A percentile compares a stretch with the other conserved stretches of the same genome.
Evolutionary conservation across 2,329 filamentous ascomycete species (phyloP).

Genomic region (Penicillium fuscoglaucum): DNA sequence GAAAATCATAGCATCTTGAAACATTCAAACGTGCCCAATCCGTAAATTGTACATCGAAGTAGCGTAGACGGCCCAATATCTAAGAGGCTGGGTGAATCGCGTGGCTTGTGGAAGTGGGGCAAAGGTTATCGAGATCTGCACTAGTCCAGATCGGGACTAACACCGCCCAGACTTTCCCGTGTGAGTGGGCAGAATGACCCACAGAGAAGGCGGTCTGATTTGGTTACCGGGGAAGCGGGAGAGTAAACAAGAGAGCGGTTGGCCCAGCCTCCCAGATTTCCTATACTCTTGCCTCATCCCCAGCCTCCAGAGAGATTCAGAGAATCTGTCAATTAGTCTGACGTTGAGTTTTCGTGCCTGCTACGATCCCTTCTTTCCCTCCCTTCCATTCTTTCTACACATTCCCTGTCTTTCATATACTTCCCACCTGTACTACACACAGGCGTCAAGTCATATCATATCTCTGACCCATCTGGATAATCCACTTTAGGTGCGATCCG

Average conservation of each 20-base stretch:
- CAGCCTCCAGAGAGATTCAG: slow-evolving; percentile 36
- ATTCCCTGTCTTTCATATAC: slow-evolving; percentile 27
- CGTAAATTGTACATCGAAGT: not conserved
- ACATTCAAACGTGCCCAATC: not conserved
- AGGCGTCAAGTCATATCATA: slow-evolving; percentile 18
- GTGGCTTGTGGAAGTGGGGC: slow-evolving; percentile 21
- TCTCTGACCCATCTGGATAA: slow-evolving; percentile 28
- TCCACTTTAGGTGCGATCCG: slow-evolving; percentile 26
- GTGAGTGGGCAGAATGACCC: slow-evolving; percentile 11
- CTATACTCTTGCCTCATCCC: slow-evolving; percentile 30
- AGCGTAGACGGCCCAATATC: slow-evolving; percentile 4
- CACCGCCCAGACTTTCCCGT: not conserved
- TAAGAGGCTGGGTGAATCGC: slow-evolving; percentile 21
- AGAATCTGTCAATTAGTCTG: slow-evolving; percentile 19
- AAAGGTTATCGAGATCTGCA: slow-evolving; percentile 15
- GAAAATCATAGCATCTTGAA: not conserved
- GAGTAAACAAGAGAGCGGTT: slow-evolving; percentile 45
- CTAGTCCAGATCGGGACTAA: slow-evolving; percentile 14
- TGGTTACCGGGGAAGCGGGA: slow-evolving; percentile 39
- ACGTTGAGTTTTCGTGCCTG: slow-evolving; percentile 29
- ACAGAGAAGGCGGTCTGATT: slow-evolving; percentile 31
- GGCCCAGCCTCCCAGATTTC: slow-evolving; percentile 44
- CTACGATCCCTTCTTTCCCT: slow-evolving; percentile 37
- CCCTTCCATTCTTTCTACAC: slow-evolving; percentile 34
- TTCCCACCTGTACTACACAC: slow-evolving; percentile 16